Percentiles rank a stretch among this genome's conserved stretches.
Conservation (phyloP, 257 asterid genomes). For the Nicotiana otophora region DNA sequence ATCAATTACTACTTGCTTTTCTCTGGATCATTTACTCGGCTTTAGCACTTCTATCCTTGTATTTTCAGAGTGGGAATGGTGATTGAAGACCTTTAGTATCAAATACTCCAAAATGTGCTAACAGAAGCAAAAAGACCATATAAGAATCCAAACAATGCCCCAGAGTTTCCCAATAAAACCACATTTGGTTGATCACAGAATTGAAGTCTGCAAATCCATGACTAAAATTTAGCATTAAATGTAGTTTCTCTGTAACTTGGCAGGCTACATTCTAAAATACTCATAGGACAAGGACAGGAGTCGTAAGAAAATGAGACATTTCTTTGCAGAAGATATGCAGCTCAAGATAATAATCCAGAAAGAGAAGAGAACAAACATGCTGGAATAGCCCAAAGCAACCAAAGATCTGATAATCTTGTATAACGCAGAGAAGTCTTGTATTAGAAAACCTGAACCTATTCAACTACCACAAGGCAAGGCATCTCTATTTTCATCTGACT, state of each 20-base stretch:
- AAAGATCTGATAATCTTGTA: background rate
- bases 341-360: conserved; percentile 5
- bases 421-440: background rate
- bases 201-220: background rate
- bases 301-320: background rate
- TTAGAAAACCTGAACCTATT: background rate
- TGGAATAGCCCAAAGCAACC: background rate
- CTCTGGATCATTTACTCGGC: background rate
- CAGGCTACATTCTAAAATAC: background rate
- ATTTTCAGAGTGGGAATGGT: background rate
- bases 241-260: background rate
- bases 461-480: background rate
- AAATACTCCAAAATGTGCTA: background rate
- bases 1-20: background rate
- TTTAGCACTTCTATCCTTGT: conserved; percentile 2
- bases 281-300: background rate
- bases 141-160: background rate
- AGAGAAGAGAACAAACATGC: background rate
- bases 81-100: conserved; percentile 1
- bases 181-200: conserved; percentile 2
- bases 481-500: background rate
- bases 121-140: background rate
- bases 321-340: background rate
- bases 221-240: background rate
- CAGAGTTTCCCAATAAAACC: background rate